Evolutionary conservation across 73 alveolate species (phyloP), one percentile per base, ranked within the genome.

Genomic region (Breviolum minutum): DNA sequence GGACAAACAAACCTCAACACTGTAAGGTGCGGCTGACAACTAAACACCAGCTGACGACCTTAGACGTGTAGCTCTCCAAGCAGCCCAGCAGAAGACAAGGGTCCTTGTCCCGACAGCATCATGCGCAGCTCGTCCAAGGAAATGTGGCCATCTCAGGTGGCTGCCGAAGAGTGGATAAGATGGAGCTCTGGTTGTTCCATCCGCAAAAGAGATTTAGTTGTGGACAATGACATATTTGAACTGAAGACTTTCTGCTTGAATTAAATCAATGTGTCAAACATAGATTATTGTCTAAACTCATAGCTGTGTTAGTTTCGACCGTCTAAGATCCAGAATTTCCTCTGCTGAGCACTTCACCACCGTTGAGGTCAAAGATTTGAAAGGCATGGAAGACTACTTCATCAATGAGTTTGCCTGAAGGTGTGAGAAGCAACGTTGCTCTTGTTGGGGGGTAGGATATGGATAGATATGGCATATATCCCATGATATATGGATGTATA

Each of bases 381-480:
- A 83, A 83, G 92, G 92, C 92, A n/a, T 83, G 92, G 32, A 48
- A 83, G 73, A 83, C 92, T 40, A 83, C 92, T 17, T 83, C 92
- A 73, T 83, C 92, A 54, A 83, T 48, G 71, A 83, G 92, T 71
- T 83, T 83, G 70, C 92, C 92, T 83, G 92, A 20, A 32, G 7
- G 16, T 22, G n/a, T 17, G 77, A 17, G 77, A 22, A 40, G 54
- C 54, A 40, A 40, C 54, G 54, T 40, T 40, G 19, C 4, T 19
- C 79, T 69, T 19, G n/a, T n/a, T n/a, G n/a, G 26, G 79, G 79
- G 79, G 27, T 24, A 16, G 4, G 26, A 24, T 69, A 24, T 24
- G 79, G 27, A 69, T 40, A 3, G 54, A 40, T 40, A 40, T 40
- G 54, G 54, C n/a, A n/a, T n/a, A n/a, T n/a, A n/a, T n/a, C n/a